phyloP scores from a whole-genome alignment of 2,329 filamentous ascomycete genomes.

The Magnaporthiopsis incrustans region DNA sequence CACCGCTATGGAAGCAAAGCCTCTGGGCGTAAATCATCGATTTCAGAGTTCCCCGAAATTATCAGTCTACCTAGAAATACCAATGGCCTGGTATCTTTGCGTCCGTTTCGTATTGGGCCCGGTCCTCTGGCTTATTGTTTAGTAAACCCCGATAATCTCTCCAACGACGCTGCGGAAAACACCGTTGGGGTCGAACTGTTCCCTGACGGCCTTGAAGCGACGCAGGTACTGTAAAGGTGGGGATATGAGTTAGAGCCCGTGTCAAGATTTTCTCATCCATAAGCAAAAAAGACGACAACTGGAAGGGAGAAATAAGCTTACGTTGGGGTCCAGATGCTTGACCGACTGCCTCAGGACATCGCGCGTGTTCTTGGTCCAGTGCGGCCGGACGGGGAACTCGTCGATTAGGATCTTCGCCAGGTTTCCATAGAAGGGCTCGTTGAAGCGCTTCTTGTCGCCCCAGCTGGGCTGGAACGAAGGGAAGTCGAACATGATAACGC shows the following conservation, averaged over 20 bases:
- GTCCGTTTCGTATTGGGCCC: neutral
- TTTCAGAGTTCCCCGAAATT: neutral
- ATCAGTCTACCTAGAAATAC: neutral
- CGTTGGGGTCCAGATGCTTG: slow-evolving; percentile 38
- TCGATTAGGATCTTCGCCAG: slow-evolving; percentile 37
- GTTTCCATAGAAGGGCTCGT: slow-evolving; percentile 40
- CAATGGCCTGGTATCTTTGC: neutral
- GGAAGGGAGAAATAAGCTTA: slow-evolving; percentile 14
- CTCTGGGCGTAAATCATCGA: neutral
- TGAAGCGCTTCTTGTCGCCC: slow-evolving; percentile 38
- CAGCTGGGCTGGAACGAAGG: slow-evolving; percentile 36
- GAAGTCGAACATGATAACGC: slow-evolving; percentile 47
- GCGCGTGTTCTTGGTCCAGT: slow-evolving; percentile 47
- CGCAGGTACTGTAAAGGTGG: slow-evolving; percentile 26
- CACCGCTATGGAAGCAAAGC: too few relatives aligned
- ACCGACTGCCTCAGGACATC: slow-evolving; percentile 35
- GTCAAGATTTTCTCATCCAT: neutral
- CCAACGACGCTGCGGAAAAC: slow-evolving; percentile 39
- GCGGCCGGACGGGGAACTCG: slow-evolving; percentile 42
- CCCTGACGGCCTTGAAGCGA: slow-evolving; percentile 38
- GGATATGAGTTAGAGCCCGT: neutral
- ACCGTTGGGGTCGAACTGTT: slow-evolving; percentile 40
- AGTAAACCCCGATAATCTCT: slow-evolving; percentile 39
- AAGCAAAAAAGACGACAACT: neutral
- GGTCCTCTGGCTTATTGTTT: neutral